phyloP scores from a whole-genome alignment of 306 rosid genomes.

The Cucumis sativus region Cucumber_9930_V3 NC_026656.2:22755501-22756000 shows the following conservation, averaged over 20 bases:
- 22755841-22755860: not conserved
- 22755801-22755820: not conserved
- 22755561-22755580: not conserved
- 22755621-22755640: not conserved
- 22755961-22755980: not conserved
- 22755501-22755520: too few relatives aligned
- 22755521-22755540: not conserved
- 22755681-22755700: not conserved
- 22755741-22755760: not conserved
- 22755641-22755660: not conserved
- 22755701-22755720: not conserved
- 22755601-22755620: not conserved
- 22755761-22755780: not conserved
- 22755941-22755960: not conserved
- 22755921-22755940: conserved; percentile 45
- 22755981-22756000: not conserved
- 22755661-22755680: not conserved
- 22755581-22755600: not conserved
- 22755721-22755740: not conserved
- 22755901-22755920: conserved; percentile 61
- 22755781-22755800: not conserved
- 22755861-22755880: conserved; percentile 21
- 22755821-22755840: conserved; percentile 15
- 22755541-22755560: not conserved
- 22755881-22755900: conserved; percentile 43